Conservation (phyloP, 2,329 filamentous ascomycete species). For the Cladophialophora psammophila region DNA sequence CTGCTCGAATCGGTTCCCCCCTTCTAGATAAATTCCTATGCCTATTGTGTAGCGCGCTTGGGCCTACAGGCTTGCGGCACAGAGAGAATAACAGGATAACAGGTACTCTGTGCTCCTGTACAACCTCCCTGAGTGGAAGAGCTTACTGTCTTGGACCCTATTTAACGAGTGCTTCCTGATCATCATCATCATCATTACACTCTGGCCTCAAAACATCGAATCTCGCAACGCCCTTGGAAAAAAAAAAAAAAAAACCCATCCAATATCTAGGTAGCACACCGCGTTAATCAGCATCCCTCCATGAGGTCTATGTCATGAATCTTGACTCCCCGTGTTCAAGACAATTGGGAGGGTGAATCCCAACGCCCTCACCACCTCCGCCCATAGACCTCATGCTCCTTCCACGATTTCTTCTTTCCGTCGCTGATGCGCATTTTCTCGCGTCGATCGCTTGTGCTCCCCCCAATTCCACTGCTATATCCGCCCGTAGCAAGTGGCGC, state of each 20-base stretch:
- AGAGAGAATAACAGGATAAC: too few species aligned
- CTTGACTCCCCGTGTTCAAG: neutral
- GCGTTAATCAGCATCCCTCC: neutral
- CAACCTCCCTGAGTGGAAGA: too few species aligned
- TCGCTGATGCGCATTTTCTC: constrained; percentile 28
- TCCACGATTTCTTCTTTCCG: constrained; percentile 18
- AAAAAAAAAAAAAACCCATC: neutral
- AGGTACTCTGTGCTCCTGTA: too few species aligned
- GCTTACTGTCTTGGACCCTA: too few species aligned
- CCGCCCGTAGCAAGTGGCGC: neutral
- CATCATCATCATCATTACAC: neutral
- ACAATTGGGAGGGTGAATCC: neutral
- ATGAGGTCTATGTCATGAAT: too few species aligned
- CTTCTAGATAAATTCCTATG: too few species aligned
- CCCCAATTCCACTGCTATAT: constrained; percentile 4
- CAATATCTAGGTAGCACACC: neutral
- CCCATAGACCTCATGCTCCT: constrained; percentile 34
- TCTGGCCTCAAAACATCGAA: neutral
- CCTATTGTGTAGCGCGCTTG: too few species aligned
- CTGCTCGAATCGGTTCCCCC: too few species aligned
- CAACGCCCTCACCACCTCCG: constrained; percentile 28
- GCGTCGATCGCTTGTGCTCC: constrained; percentile 6
- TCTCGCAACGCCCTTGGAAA: neutral
- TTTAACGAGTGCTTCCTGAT: neutral
- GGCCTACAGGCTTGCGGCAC: too few species aligned